phyloP scores from a whole-genome alignment of 495 filamentous ascomycete species.

The Xanthoparmelia taractica region DNA sequence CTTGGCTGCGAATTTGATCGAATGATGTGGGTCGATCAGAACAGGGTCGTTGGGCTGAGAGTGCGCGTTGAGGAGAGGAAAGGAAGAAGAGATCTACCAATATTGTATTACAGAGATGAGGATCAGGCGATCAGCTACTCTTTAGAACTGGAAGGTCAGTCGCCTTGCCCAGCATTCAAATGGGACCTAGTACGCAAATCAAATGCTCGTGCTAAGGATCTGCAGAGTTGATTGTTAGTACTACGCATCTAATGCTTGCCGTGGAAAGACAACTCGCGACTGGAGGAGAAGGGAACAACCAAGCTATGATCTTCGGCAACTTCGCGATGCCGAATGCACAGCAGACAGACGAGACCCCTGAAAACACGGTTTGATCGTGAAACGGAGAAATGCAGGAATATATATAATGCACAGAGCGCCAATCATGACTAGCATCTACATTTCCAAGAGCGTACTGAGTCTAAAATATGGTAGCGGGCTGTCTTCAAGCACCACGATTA shows the following conservation, averaged over 20 bases:
- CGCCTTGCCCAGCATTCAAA: background rate
- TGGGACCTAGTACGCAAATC: background rate
- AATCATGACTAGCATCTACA: background rate
- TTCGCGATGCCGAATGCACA: slow-evolving; percentile 27
- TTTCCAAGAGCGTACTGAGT: background rate
- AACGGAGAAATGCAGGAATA: background rate
- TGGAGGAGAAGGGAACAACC: slow-evolving; percentile 40
- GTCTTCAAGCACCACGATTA: background rate
- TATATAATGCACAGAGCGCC: background rate
- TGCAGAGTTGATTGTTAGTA: slow-evolving; percentile 54
- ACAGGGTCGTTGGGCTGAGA: slow-evolving; percentile 49
- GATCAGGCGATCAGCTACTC: slow-evolving; percentile 52
- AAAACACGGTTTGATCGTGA: background rate
- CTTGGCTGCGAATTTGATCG: slow-evolving; percentile 7
- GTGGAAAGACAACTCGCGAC: slow-evolving; percentile 50
- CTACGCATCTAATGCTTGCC: slow-evolving; percentile 48
- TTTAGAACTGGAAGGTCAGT: slow-evolving; percentile 52
- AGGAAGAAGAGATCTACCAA: slow-evolving; percentile 28
- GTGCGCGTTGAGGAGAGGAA: slow-evolving; percentile 43
- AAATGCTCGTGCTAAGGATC: slow-evolving; percentile 17
- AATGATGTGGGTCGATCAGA: slow-evolving; percentile 53
- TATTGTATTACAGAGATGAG: slow-evolving; percentile 48
- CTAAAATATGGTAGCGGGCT: background rate
- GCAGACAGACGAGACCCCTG: background rate
- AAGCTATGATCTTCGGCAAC: slow-evolving; percentile 52